Evolutionary conservation across 1,284 basidiomycete species (phyloP).

Genomic region (Neotropicomus parvogracilis): DNA sequence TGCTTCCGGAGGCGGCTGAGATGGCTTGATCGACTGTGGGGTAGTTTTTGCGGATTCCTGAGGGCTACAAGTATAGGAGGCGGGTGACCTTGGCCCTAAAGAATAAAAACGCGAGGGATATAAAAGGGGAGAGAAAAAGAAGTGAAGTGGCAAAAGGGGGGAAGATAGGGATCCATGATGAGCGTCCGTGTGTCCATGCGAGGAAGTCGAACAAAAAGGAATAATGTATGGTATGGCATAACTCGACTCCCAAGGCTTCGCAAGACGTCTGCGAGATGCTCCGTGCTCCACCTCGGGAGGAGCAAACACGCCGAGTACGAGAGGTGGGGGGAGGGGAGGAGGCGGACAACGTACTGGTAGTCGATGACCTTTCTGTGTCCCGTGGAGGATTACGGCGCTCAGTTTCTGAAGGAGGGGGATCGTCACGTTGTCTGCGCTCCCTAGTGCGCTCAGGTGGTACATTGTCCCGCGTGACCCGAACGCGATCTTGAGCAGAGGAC

Average conservation of each 20-base stretch:
- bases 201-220: constrained; percentile 44
- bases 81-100: constrained; percentile 55
- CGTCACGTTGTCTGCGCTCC: constrained; percentile 29
- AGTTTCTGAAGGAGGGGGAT: constrained; percentile 22
- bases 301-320: constrained; percentile 40
- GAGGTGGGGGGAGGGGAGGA: constrained; percentile 48
- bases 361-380: constrained; percentile 45
- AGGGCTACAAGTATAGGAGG: constrained; percentile 26
- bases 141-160: constrained; percentile 25
- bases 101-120: constrained; percentile 39
- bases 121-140: constrained; percentile 35
- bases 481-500: constrained; percentile 23
- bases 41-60: constrained; percentile 19
- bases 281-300: constrained; percentile 50
- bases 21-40: constrained; percentile 18
- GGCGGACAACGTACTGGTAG: constrained; percentile 77
- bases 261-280: constrained; percentile 43
- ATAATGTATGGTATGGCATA: constrained; percentile 38
- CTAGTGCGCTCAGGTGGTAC: constrained; percentile 18
- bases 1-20: constrained; percentile 17
- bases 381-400: constrained; percentile 37
- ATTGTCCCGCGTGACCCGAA: constrained; percentile 16
- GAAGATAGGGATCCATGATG: constrained; percentile 47
- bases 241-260: constrained; percentile 52
- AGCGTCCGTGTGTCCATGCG: constrained; percentile 52